Conservation (phyloP, 2,329 filamentous ascomycete genomes). For the Bipolaris victoriae region DNA sequence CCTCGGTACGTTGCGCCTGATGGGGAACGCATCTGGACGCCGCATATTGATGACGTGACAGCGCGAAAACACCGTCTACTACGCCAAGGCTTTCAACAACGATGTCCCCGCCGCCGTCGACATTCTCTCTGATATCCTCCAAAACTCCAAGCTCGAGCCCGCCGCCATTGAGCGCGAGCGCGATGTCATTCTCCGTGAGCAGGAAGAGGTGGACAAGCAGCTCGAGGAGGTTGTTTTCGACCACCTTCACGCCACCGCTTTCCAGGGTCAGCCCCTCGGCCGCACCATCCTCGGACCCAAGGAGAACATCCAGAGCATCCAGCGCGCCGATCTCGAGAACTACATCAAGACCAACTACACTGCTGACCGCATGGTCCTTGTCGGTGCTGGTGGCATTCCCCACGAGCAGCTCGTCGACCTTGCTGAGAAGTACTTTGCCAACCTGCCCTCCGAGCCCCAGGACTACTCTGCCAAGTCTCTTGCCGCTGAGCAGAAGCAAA, state of each 20-base stretch:
- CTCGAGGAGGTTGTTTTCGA: slow-evolving; percentile 99
- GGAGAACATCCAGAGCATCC: slow-evolving; percentile 97
- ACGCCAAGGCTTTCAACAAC: slow-evolving; percentile 98
- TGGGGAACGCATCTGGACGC: slow-evolving; percentile 10
- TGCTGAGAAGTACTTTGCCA: slow-evolving; percentile 92
- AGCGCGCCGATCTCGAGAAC: slow-evolving; percentile 84
- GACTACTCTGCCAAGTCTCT: slow-evolving; percentile 74
- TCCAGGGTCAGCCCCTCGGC: slow-evolving; percentile 93
- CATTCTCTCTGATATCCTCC: slow-evolving; percentile 98
- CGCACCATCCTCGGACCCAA: slow-evolving; percentile 97
- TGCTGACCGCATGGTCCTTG: slow-evolving; percentile 98
- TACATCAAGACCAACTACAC: slow-evolving; percentile 99
- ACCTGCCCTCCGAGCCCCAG: slow-evolving; percentile 75
- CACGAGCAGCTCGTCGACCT: slow-evolving; percentile 94
- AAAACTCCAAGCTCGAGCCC: slow-evolving; percentile 97
- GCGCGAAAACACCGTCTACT: slow-evolving; percentile 99
- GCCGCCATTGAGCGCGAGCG: slow-evolving; percentile 95
- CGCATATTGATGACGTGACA: slow-evolving; percentile 50
- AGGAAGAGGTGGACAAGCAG: slow-evolving; percentile 99
- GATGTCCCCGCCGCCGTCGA: slow-evolving; percentile 96
- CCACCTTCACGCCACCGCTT: slow-evolving; percentile 97
- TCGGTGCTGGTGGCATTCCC: slow-evolving; percentile 90
- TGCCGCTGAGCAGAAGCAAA: slow-evolving; percentile 77
- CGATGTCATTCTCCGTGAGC: slow-evolving; percentile 97
- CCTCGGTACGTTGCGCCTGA: slow-evolving; percentile 72